A percentile compares a stretch with the other conserved stretches of the same genome.
Conservation (phyloP, 805 yeast species). For the Kockiozyma suomiensis region DNA sequence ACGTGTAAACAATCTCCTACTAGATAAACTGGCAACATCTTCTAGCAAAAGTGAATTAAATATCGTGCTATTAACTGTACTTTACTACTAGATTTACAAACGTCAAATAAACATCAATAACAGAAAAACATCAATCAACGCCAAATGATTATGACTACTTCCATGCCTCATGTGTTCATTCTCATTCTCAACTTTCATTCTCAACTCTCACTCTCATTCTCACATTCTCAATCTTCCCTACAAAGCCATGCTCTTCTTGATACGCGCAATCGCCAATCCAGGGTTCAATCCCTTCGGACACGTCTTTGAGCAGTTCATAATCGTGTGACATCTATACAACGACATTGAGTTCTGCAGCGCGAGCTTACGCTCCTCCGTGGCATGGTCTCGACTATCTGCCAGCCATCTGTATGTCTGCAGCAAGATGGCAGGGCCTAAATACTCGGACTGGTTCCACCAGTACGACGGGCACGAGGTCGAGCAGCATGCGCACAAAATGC, state of each 20-base stretch:
- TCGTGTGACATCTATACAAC: constrained; percentile 89
- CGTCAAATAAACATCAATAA: too few relatives aligned
- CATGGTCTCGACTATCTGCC: constrained; percentile 95
- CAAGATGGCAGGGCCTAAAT: constrained; percentile 96
- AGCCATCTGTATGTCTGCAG: constrained; percentile 99
- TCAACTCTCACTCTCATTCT: too few relatives aligned
- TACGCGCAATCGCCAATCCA: constrained; percentile 95
- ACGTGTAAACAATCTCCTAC: too few relatives aligned
- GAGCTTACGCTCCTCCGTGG: constrained; percentile 74
- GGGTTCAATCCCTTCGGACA: constrained; percentile 99
- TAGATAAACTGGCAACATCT: too few relatives aligned
- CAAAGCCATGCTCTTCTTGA: constrained; percentile 89
- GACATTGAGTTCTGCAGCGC: constrained; percentile 97
- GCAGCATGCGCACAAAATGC: constrained; percentile 98
- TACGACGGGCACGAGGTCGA: constrained; percentile 98
- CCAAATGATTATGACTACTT: too few relatives aligned
- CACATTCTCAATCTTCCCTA: constrained; percentile 37
- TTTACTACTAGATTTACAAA: too few relatives aligned
- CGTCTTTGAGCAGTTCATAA: constrained; percentile 97
- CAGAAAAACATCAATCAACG: too few relatives aligned
- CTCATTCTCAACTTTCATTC: too few relatives aligned
- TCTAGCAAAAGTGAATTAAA: too few relatives aligned
- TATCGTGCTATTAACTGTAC: too few relatives aligned
- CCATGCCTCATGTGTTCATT: too few relatives aligned
- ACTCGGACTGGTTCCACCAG: constrained; percentile 99